Percentiles rank a stretch among this genome's conserved stretches.
phyloP scores from a whole-genome alignment of 371 early-diverging fungal genomes.

The Mortierella sp. region DNA sequence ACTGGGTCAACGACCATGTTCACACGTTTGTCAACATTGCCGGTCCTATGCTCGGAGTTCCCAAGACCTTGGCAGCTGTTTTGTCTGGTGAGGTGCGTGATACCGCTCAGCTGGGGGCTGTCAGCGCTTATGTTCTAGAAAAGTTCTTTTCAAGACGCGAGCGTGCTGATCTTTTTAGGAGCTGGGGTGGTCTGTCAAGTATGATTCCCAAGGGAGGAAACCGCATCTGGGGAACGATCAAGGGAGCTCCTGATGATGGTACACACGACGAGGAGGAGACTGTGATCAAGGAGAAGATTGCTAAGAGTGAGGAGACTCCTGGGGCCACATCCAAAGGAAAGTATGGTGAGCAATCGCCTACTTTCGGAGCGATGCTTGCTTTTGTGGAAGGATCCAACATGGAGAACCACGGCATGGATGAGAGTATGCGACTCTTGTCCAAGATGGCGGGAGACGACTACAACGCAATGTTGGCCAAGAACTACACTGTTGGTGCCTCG shows the following conservation, averaged over 20 bases:
- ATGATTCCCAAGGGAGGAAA: slow-evolving; percentile 94
- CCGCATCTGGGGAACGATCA: slow-evolving; percentile 82
- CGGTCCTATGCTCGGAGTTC: slow-evolving; percentile 91
- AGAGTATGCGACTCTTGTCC: slow-evolving; percentile 67
- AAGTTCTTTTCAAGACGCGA: slow-evolving; percentile 88
- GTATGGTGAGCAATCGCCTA: slow-evolving; percentile 30
- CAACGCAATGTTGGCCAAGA: slow-evolving; percentile 64
- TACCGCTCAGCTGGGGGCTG: slow-evolving; percentile 86
- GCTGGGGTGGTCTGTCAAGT: slow-evolving; percentile 86
- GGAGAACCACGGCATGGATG: slow-evolving; percentile 66
- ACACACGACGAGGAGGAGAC: slow-evolving; percentile 47
- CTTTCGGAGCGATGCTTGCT: slow-evolving; percentile 44
- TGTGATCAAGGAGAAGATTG: slow-evolving; percentile 36
- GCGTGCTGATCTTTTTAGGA: slow-evolving; percentile 82
- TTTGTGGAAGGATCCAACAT: slow-evolving; percentile 55
- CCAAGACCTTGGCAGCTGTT: slow-evolving; percentile 86
- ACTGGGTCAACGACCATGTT: slow-evolving; percentile 90
- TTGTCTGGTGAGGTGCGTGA: slow-evolving; percentile 91
- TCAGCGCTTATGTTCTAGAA: slow-evolving; percentile 87
- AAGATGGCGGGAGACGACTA: slow-evolving; percentile 67
- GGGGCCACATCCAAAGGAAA: slow-evolving; percentile 12
- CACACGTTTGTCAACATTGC: slow-evolving; percentile 90
- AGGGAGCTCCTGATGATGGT: slow-evolving; percentile 78
- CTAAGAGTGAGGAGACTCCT: slow-evolving; percentile 27
- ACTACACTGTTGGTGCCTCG: slow-evolving; percentile 80